Conservation (phyloP, 768 basidiomycete genomes). For the Psilocybe cyanescens region DNA sequence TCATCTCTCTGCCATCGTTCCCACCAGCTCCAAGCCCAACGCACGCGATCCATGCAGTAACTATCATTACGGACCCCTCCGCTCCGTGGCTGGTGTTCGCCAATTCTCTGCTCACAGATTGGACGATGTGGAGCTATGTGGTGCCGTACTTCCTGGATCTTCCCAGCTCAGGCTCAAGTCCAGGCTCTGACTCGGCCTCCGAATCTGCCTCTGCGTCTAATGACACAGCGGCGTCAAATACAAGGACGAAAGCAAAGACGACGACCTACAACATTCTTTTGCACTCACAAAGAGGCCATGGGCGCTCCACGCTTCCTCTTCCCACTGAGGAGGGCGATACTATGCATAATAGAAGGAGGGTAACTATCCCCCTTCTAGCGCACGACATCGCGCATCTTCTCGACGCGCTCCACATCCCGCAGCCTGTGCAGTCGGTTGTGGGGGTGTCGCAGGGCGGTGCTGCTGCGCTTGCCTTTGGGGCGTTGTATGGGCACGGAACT, state of each 20-base stretch:
- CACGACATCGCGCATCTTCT: constrained; percentile 47
- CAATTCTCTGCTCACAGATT: constrained; percentile 53
- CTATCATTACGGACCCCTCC: constrained; percentile 38
- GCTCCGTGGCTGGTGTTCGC: constrained; percentile 55
- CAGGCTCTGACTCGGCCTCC: not conserved
- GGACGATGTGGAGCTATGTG: constrained; percentile 50
- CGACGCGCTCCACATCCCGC: constrained; percentile 34
- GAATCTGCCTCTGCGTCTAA: not conserved
- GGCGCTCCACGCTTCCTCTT: constrained; percentile 40
- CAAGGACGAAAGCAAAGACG: not conserved
- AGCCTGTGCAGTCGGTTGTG: constrained; percentile 47
- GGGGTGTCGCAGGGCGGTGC: constrained; percentile 61
- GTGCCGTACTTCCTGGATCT: constrained; percentile 42
- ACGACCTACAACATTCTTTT: constrained; percentile 49
- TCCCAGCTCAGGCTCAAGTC: not conserved
- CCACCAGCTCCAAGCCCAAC: constrained; percentile 22
- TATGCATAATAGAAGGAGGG: constrained; percentile 13
- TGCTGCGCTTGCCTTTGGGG: constrained; percentile 48
- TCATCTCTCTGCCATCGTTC: constrained; percentile 38
- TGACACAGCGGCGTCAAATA: no score
- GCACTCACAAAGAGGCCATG: constrained; percentile 58
- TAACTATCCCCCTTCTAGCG: constrained; percentile 49
- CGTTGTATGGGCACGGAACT: constrained; percentile 29
- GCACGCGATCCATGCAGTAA: constrained; percentile 45
- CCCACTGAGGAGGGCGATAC: not conserved